phyloP scores from a whole-genome alignment of 2,329 filamentous ascomycete genomes.

The Knoxdaviesia capensis region DNA sequence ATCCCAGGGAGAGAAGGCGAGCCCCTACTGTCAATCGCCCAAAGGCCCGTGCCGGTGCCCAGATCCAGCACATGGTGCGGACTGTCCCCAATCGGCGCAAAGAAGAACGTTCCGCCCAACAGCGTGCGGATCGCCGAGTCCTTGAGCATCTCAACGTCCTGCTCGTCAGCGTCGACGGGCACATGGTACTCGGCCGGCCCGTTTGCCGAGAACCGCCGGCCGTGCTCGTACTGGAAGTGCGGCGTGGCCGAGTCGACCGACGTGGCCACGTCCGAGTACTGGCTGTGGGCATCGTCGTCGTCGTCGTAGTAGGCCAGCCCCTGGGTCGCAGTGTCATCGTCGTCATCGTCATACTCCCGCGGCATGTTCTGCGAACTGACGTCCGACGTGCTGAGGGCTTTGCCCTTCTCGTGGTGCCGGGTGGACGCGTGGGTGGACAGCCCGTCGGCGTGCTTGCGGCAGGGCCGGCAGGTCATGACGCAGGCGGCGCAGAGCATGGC shows the following conservation, averaged over 20 bases:
- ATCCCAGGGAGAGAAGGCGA: no score
- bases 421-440: no score
- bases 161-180: slow-evolving; percentile 39
- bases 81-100: slow-evolving; percentile 25
- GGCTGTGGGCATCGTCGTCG: no score
- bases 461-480: no score
- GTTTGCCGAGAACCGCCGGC: slow-evolving; percentile 36
- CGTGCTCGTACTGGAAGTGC: slow-evolving; percentile 34
- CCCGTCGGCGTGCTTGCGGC: no score
- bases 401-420: no score
- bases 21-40: slow-evolving; percentile 31
- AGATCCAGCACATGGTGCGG: slow-evolving; percentile 33
- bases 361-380: no score
- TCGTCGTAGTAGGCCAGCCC: no score
- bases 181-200: slow-evolving; percentile 34
- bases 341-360: no score
- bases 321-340: no score
- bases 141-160: slow-evolving; percentile 36
- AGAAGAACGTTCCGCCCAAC: slow-evolving; percentile 26
- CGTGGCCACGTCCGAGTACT: slow-evolving; percentile 6
- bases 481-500: no score
- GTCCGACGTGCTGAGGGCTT: no score
- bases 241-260: slow-evolving; percentile 19
- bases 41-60: slow-evolving; percentile 37
- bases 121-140: slow-evolving; percentile 29